Evolutionary conservation across 306 rosid genomes (phyloP).

Genomic region (Adenanthera pavonina): DNA sequence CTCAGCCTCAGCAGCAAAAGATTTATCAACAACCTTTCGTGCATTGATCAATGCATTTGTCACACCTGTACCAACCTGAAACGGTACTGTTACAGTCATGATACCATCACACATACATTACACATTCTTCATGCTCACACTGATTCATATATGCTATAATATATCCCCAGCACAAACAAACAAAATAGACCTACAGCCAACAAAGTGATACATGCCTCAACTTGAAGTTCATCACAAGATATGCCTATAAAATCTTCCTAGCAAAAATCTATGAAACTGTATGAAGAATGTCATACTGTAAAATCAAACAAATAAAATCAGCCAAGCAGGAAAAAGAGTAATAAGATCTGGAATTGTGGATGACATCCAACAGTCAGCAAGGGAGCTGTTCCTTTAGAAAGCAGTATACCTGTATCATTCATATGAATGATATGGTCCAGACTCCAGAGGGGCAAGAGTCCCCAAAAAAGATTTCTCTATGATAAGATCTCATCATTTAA

Average conservation of each 20-base stretch:
- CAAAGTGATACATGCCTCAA: slow-evolving; percentile 6
- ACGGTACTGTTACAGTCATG: slow-evolving; percentile 19
- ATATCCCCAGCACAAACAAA: slow-evolving; percentile 15
- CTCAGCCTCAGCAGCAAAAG: slow-evolving; percentile 75
- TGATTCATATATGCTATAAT: slow-evolving; percentile 1
- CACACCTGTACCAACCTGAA: slow-evolving; percentile 82
- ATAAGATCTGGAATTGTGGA: not conserved
- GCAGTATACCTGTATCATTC: not conserved
- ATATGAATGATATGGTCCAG: slow-evolving; percentile 7
- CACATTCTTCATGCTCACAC: not conserved
- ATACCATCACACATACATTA: not conserved
- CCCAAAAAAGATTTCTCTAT: slow-evolving; percentile 1
- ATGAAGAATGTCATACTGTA: slow-evolving; percentile 11
- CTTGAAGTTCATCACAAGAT: not conserved
- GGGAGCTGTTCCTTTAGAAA: not conserved
- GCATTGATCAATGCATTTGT: slow-evolving; percentile 81
- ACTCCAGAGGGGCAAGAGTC: not conserved
- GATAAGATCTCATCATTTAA: not conserved
- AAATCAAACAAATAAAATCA: not conserved
- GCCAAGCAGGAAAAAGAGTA: not conserved
- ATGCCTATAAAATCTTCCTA: not conserved
- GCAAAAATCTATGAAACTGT: not conserved
- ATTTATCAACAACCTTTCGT: slow-evolving; percentile 67
- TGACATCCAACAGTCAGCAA: not conserved
- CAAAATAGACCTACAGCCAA: not conserved